Percentiles rank a stretch among this genome's conserved stretches.
phyloP scores from a whole-genome alignment of 495 filamentous ascomycete species.

The Barbatosphaeria neglecta region DNA sequence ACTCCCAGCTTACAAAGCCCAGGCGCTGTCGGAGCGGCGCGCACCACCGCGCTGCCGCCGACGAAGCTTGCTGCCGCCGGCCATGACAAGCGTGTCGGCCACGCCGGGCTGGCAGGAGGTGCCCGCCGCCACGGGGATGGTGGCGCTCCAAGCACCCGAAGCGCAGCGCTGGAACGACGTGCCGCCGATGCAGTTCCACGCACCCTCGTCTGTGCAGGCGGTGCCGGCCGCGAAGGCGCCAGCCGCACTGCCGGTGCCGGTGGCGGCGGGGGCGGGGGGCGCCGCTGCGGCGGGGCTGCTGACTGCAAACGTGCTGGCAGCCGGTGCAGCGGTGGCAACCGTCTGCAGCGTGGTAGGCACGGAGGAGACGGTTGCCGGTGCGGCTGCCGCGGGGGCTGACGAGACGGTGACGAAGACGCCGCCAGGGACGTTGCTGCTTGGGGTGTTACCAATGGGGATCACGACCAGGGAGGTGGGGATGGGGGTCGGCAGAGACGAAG shows the following conservation, averaged over 20 bases:
- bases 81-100: conserved; percentile 27
- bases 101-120: conserved; percentile 47
- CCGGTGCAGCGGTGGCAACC: conserved; percentile 3
- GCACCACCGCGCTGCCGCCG: background rate
- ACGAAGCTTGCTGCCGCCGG: background rate
- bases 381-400: background rate
- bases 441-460: background rate
- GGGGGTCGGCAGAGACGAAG: background rate
- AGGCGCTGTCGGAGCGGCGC: background rate
- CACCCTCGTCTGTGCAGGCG: conserved; percentile 39
- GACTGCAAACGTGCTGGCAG: conserved; percentile 7
- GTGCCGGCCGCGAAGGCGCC: conserved; percentile 16
- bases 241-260: conserved; percentile 4
- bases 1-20: background rate
- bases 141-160: conserved; percentile 44
- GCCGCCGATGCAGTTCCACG: conserved; percentile 57
- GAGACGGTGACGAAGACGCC: background rate
- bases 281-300: background rate
- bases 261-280: conserved; percentile 5
- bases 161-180: conserved; percentile 54
- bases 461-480: background rate
- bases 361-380: conserved; percentile 7
- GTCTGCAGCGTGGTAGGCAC: conserved; percentile 6
- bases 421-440: background rate
- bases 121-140: conserved; percentile 44